Evolutionary conservation across 345 rosid genomes (phyloP).

Genomic region (Ceriops zippeliana): DNA sequence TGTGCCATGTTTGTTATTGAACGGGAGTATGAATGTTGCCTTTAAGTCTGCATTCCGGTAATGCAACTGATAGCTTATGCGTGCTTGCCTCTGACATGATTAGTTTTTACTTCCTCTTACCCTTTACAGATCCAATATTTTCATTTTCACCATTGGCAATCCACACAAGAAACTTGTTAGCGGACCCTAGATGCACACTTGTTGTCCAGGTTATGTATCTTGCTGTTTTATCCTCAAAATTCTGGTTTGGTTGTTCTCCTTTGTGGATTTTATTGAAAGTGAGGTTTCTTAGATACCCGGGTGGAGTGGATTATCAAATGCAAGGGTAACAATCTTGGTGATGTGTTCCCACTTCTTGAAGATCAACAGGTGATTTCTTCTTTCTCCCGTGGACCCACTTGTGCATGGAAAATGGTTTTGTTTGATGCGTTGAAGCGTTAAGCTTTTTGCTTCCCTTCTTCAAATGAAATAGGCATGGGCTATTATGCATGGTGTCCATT

Average conservation of each 20-base stretch:
- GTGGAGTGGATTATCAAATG: conserved; percentile 98
- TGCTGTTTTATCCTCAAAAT: conserved; percentile 1
- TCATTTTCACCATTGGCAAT: conserved; percentile 96
- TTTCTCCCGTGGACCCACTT: background rate
- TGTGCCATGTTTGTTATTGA: background rate
- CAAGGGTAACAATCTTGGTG: conserved; percentile 92
- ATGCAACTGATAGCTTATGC: background rate
- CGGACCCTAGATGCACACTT: conserved; percentile 87
- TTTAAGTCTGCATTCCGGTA: background rate
- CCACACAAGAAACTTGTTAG: conserved; percentile 84
- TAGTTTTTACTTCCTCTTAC: background rate
- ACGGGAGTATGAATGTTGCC: background rate
- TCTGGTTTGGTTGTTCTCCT: conserved; percentile 7
- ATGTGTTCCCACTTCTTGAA: conserved; percentile 83
- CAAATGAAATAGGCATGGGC: background rate
- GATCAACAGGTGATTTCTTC: conserved; percentile 57
- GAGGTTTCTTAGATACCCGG: conserved; percentile 70
- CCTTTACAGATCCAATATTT: conserved; percentile 73
- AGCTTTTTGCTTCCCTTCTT: background rate
- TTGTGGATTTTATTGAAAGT: conserved; percentile 30
- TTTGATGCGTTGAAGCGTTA: background rate
- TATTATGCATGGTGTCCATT: background rate
- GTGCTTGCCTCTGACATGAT: background rate
- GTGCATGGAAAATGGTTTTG: background rate
- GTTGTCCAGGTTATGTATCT: conserved; percentile 76